phyloP scores from a whole-genome alignment of 495 filamentous ascomycete species.

The Aspergillus kassunensis region DNA sequence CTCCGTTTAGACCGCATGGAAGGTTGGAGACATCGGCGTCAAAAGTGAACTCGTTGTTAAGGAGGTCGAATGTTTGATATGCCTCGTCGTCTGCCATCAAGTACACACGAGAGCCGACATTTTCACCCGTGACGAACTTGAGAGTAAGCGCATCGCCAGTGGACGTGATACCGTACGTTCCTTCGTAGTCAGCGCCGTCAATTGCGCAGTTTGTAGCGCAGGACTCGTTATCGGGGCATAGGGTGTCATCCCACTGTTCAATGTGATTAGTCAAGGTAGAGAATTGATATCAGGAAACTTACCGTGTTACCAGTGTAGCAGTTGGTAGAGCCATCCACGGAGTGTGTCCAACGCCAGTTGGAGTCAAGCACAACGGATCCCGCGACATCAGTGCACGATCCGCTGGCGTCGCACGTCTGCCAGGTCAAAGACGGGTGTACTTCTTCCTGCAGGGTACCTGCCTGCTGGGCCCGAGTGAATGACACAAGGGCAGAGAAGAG shows the following conservation, averaged over 20 bases:
- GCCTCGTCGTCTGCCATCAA: conserved; percentile 47
- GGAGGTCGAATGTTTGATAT: conserved; percentile 55
- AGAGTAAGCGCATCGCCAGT: conserved; percentile 48
- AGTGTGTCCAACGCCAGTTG: conserved; percentile 63
- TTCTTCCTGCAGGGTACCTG: conserved; percentile 51
- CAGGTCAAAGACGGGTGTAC: conserved; percentile 59
- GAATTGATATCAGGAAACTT: background rate
- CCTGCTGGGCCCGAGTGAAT: conserved; percentile 46
- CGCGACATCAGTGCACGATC: conserved; percentile 47
- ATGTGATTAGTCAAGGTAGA: background rate
- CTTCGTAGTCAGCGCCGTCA: conserved; percentile 55
- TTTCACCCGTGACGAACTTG: conserved; percentile 47
- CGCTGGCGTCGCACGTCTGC: conserved; percentile 48
- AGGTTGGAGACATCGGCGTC: conserved; percentile 60
- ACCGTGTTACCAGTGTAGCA: conserved; percentile 59
- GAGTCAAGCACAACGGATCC: conserved; percentile 62
- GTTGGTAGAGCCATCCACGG: conserved; percentile 48
- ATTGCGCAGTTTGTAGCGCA: conserved; percentile 58
- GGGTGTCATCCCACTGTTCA: conserved; percentile 42
- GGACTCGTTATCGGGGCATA: conserved; percentile 50
- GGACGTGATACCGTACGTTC: conserved; percentile 50
- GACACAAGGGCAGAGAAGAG: conserved; percentile 32
- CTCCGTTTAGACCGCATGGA: conserved; percentile 66
- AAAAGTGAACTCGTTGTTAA: conserved; percentile 61
- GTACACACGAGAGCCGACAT: conserved; percentile 55